A percentile compares a stretch with the other conserved stretches of the same genome.
Conservation (phyloP, 2,329 filamentous ascomycete genomes). For the Emergomyces orientalis region DNA sequence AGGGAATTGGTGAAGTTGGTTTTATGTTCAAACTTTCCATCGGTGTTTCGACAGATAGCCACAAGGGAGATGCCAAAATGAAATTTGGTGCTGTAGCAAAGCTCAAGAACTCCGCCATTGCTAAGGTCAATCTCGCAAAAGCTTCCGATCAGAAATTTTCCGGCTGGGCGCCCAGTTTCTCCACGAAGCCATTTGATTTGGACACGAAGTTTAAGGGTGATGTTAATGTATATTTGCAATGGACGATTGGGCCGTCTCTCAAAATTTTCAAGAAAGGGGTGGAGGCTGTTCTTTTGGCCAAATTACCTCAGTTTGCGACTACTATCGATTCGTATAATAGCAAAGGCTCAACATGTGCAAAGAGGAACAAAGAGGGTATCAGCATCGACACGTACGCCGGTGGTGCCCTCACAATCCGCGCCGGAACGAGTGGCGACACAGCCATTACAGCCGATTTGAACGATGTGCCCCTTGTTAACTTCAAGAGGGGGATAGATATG, state of each 20-base stretch:
- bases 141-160: neutral
- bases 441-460: conserved; percentile 6
- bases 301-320: neutral
- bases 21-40: neutral
- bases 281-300: neutral
- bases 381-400: conserved; percentile 9
- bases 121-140: neutral
- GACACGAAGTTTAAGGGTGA: neutral
- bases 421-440: conserved; percentile 9
- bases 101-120: neutral
- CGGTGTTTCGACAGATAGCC: neutral
- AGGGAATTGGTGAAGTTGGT: neutral
- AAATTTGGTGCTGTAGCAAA: too few relatives aligned
- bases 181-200: neutral
- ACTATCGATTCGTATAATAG: neutral
- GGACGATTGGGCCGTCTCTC: neutral
- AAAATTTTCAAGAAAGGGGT: neutral
- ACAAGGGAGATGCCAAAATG: too few relatives aligned
- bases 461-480: conserved; percentile 1
- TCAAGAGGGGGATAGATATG: neutral
- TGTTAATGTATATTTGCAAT: neutral
- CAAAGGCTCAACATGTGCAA: conserved; percentile 6
- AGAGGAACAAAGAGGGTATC: conserved; percentile 1
- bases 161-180: neutral
- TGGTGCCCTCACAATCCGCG: conserved; percentile 6